A percentile compares a stretch with the other conserved stretches of the same genome.
phyloP scores from a whole-genome alignment of 2,329 filamentous ascomycete genomes.

The Arthrobotrys iridis region DNA sequence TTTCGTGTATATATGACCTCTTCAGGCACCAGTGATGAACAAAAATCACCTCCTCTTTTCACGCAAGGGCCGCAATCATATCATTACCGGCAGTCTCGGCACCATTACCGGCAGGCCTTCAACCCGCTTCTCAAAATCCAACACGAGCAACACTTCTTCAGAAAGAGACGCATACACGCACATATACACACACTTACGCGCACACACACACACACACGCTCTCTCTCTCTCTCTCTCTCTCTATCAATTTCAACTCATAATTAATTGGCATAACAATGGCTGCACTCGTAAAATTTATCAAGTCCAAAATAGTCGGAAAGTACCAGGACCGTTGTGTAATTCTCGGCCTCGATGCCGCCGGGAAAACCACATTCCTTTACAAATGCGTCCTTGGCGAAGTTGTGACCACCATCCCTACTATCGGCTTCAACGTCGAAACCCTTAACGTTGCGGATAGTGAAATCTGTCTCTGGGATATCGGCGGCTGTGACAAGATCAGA shows the following conservation, averaged over 20 bases:
- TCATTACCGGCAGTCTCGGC: too few species aligned
- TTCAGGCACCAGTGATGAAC: too few species aligned
- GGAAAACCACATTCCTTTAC: constrained; percentile 56
- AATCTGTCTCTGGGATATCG: constrained; percentile 55
- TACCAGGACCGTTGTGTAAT: constrained; percentile 35
- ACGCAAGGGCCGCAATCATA: too few species aligned
- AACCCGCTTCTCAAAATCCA: neutral
- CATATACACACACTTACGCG: too few species aligned
- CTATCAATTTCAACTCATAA: neutral
- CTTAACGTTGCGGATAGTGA: constrained; percentile 28
- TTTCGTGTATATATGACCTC: neutral
- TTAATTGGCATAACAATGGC: constrained; percentile 17
- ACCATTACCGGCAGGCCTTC: too few species aligned
- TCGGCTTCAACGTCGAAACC: constrained; percentile 56
- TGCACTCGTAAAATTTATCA: constrained; percentile 25
- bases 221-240: neutral
- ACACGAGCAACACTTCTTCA: neutral
- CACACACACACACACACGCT: too few species aligned
- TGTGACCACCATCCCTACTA: constrained; percentile 55
- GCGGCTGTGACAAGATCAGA: constrained; percentile 58
- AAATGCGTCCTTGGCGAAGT: constrained; percentile 31
- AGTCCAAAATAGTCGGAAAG: neutral
- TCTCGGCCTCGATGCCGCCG: constrained; percentile 42
- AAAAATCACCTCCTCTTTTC: too few species aligned
- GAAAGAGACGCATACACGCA: too few species aligned